A percentile compares a stretch with the other conserved stretches of the same genome.
phyloP scores from a whole-genome alignment of 208 protist genomes.

The Acanthamoeba triangularis region DNA sequence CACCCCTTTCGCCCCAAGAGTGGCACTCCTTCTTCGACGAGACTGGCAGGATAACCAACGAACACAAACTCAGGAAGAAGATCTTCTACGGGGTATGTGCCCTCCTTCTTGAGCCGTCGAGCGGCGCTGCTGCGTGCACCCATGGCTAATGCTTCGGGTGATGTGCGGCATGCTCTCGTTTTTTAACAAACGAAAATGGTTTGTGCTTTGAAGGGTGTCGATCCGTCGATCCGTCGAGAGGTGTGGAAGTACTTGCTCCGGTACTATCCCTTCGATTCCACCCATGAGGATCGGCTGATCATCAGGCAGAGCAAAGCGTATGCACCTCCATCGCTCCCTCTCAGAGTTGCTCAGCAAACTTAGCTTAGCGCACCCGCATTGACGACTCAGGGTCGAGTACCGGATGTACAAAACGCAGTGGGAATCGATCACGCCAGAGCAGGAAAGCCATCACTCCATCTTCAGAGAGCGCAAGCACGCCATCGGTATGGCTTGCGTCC shows the following conservation, averaged over 20 bases:
- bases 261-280: slow-evolving; percentile 39
- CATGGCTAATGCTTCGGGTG: not conserved
- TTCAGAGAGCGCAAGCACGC: slow-evolving; percentile 52
- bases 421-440: slow-evolving; percentile 54
- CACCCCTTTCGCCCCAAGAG: not conserved
- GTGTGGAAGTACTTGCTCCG: slow-evolving; percentile 68
- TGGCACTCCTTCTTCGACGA: slow-evolving; percentile 66
- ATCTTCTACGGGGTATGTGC: slow-evolving; percentile 50
- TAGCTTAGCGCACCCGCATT: not conserved
- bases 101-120: not conserved
- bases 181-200: too few species aligned
- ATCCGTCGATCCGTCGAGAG: slow-evolving; percentile 49
- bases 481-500: slow-evolving; percentile 8
- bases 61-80: slow-evolving; percentile 60
- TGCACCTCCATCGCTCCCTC: too few species aligned
- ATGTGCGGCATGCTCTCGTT: not conserved
- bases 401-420: slow-evolving; percentile 65
- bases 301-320: slow-evolving; percentile 30
- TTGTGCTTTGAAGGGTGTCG: slow-evolving; percentile 35
- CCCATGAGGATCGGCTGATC: not conserved
- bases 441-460: slow-evolving; percentile 25
- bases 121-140: not conserved
- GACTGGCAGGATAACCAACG: not conserved
- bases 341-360: too few species aligned
- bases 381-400: not conserved